Evolutionary conservation across 1,284 basidiomycete genomes (phyloP).

Genomic region (Ceratobasidium sp.): DNA sequence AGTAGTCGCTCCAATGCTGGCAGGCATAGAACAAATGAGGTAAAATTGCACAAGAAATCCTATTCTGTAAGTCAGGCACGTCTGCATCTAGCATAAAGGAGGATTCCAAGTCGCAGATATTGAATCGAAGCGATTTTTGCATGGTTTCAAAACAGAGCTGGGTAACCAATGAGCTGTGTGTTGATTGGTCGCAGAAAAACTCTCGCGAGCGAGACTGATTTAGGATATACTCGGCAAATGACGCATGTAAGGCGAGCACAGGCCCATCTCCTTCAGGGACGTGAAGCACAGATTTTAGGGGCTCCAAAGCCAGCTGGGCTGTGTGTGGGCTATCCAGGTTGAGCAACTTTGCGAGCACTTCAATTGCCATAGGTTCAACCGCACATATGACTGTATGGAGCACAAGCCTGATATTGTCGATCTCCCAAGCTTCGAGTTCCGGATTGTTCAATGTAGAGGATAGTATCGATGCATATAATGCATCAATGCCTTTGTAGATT

Average conservation of each 20-base stretch:
- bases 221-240: constrained; percentile 7
- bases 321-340: no score
- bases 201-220: neutral
- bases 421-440: neutral
- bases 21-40: constrained; percentile 7
- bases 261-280: neutral
- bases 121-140: neutral
- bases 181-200: neutral
- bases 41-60: neutral
- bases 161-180: neutral
- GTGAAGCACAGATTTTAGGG: constrained; percentile 4
- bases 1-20: neutral
- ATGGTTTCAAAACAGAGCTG: constrained; percentile 10
- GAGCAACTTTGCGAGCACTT: neutral
- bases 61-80: neutral
- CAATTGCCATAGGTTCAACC: neutral
- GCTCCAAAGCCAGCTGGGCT: neutral
- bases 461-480: neutral
- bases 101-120: constrained; percentile 17
- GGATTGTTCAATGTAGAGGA: neutral
- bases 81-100: constrained; percentile 7
- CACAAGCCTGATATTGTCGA: neutral
- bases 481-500: neutral
- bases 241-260: constrained; percentile 8
- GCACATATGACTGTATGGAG: neutral